phyloP scores from a whole-genome alignment of 116 monocot genomes.

The Thalassia testudinum region DNA sequence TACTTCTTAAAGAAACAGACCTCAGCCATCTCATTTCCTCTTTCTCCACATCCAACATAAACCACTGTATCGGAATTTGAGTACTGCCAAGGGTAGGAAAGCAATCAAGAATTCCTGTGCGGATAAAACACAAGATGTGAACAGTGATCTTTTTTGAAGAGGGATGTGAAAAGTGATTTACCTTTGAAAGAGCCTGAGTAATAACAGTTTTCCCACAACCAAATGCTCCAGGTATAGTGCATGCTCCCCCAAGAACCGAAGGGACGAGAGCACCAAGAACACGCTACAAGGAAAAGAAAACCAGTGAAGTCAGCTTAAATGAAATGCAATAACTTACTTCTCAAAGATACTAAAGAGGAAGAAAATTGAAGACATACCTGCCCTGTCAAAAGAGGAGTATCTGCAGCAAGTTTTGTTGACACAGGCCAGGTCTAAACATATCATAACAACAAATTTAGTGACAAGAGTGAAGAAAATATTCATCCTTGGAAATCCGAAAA shows the following conservation, averaged over 20 bases:
- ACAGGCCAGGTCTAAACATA: slow-evolving; percentile 83
- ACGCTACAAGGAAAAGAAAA: slow-evolving; percentile 40
- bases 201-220: slow-evolving; percentile 99
- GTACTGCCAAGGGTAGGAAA: slow-evolving; percentile 39
- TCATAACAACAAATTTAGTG: neutral
- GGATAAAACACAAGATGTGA: neutral
- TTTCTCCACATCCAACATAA: slow-evolving; percentile 99
- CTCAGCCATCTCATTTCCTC: slow-evolving; percentile 99
- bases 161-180: slow-evolving; percentile 1
- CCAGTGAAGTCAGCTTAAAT: neutral
- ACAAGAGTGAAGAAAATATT: too few relatives aligned
- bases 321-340: neutral
- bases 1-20: slow-evolving; percentile 9
- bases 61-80: slow-evolving; percentile 99
- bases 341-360: neutral
- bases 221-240: slow-evolving; percentile 99
- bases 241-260: slow-evolving; percentile 98
- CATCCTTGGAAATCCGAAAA: neutral
- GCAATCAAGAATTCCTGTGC: neutral
- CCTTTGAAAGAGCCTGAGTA: slow-evolving; percentile 99
- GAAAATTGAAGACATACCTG: slow-evolving; percentile 40
- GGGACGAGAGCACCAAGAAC: slow-evolving; percentile 99
- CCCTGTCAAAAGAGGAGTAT: slow-evolving; percentile 95
- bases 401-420: slow-evolving; percentile 91
- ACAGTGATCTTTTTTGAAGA: too few relatives aligned